Conservation (phyloP, 257 asterid species). For the Lycium barbarum region DNA sequence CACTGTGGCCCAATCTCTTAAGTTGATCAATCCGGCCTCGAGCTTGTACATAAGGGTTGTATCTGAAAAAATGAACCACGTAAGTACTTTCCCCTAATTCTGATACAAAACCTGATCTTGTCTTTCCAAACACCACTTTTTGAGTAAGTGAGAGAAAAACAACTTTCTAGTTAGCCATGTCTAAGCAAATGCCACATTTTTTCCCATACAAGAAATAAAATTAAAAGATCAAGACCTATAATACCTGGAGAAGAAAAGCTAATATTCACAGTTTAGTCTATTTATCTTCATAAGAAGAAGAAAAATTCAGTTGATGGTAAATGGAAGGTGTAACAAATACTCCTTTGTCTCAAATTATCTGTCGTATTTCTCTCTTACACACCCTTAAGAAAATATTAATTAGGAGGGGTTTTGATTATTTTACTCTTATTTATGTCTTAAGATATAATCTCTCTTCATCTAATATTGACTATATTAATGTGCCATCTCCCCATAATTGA, state of each 20-base stretch:
- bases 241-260: background rate
- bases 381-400: too few relatives aligned
- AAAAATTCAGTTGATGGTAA: background rate
- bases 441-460: too few relatives aligned
- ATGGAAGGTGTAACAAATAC: background rate
- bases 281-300: background rate
- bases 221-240: background rate
- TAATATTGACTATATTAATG: too few relatives aligned
- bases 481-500: too few relatives aligned
- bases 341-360: too few relatives aligned
- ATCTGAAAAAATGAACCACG: conserved; percentile 48
- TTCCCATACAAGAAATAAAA: background rate
- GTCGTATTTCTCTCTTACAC: too few relatives aligned
- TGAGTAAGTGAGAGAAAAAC: background rate
- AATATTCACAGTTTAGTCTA: background rate
- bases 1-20: conserved; percentile 97
- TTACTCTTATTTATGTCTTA: too few relatives aligned
- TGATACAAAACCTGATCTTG: conserved; percentile 6
- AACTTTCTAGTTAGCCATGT: background rate
- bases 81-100: conserved; percentile 25
- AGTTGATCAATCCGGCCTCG: conserved; percentile 97
- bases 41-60: conserved; percentile 98
- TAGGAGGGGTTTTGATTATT: too few relatives aligned
- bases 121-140: background rate
- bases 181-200: conserved; percentile 10